Conservation (phyloP, 176 grass and related monocot genomes). For the Calamus simplicifolius region DNA sequence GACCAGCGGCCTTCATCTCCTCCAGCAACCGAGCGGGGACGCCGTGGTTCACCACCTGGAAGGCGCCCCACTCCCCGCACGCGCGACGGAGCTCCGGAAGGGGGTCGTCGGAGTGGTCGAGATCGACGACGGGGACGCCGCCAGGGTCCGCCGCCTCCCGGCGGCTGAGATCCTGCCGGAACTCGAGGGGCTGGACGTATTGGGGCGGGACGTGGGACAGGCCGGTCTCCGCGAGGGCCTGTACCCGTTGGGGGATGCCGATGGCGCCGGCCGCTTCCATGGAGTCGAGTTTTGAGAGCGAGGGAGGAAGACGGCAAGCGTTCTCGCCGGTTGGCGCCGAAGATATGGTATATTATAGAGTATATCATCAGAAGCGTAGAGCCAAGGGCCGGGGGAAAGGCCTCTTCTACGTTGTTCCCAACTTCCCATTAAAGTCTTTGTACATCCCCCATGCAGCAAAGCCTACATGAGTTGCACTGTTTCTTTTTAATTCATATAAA, state of each 20-base stretch:
- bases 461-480: too few relatives aligned
- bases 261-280: constrained; percentile 40
- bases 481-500: too few relatives aligned
- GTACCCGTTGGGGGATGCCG: constrained; percentile 30
- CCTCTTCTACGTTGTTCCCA: too few relatives aligned
- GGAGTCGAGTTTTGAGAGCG: background rate
- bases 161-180: constrained; percentile 18
- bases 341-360: too few relatives aligned
- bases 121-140: constrained; percentile 51
- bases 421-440: too few relatives aligned
- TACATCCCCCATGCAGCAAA: too few relatives aligned
- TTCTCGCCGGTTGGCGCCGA: too few relatives aligned
- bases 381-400: too few relatives aligned
- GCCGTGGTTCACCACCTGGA: constrained; percentile 68
- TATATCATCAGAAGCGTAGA: too few relatives aligned
- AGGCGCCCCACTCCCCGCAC: constrained; percentile 66
- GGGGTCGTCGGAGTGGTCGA: constrained; percentile 16
- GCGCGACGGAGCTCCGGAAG: constrained; percentile 23
- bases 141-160: background rate
- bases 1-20: constrained; percentile 38
- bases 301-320: too few relatives aligned
- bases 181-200: constrained; percentile 58
- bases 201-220: constrained; percentile 38
- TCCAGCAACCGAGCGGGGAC: constrained; percentile 29
- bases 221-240: constrained; percentile 47